Base-by-base conservation (phyloP, 768 basidiomycete genomes). In the Megacollybia marginata region DNA sequence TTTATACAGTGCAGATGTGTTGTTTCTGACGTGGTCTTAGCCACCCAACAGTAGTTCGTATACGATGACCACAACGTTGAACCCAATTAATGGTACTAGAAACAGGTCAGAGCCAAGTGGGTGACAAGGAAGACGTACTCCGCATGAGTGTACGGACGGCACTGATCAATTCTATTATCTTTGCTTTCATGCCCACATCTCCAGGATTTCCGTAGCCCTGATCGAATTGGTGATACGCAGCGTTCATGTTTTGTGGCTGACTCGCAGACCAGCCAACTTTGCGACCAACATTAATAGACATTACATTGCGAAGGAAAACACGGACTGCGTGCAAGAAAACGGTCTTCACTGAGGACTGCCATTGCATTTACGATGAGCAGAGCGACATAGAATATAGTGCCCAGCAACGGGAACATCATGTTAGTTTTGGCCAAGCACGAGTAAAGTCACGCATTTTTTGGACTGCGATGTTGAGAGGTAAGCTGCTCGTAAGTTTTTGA, bases 91-190 rank as follows among this genome's bases (percentile, higher is more conserved):
- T 34, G 94, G 94, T 76, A 98, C 94, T 98, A 18, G 19, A 19
- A 46, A 44, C 42, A 42, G 13, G 20, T 42, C 5, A 49, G 10
- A 69, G 45, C 48, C 11, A 47, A 49, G 42, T 44, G 47, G 51
- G 34, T 13, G 33, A n/a, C 4, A 49, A 20, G 34, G n/a, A 35
- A 48, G 38, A 82, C 94, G 73, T 65, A 99, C 95, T 92, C 66
- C 95, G 82, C 90, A 98, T 91, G 59, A 99, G 75, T 43, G 95
- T 98, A 69, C 95, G 77, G 52, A 97, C 92, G 34, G 95, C 95
- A 58, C 88, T 82, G 54, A 97, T 96, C 59, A 99, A 80, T 70
- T 90, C 89, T 63, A 98, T 82, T 52, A 97, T 65, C 59, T 90
- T 80, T 54, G 80, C 79, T 70, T 97, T 97, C 54, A 97, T 69